A percentile compares a stretch with the other conserved stretches of the same genome.
Conservation (phyloP, 306 rosid genomes). For the Malus orientalis region DNA sequence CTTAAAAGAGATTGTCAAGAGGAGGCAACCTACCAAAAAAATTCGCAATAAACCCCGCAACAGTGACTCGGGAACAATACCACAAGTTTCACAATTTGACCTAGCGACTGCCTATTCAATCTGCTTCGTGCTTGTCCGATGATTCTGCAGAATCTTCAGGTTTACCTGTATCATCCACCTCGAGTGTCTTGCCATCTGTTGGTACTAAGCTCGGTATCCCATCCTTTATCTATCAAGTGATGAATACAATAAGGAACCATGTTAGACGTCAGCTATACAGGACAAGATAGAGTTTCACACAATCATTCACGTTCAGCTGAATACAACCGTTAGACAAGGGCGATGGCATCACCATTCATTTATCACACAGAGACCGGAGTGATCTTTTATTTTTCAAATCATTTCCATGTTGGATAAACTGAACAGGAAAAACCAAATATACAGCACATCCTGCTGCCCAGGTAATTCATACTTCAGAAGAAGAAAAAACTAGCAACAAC, state of each 20-base stretch:
- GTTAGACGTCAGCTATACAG: background rate
- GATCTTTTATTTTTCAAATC: too few species aligned
- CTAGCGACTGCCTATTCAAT: slow-evolving; percentile 18
- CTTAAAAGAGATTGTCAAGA: background rate
- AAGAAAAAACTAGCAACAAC: too few species aligned
- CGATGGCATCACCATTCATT: too few species aligned
- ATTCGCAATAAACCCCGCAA: background rate
- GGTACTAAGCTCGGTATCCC: slow-evolving; percentile 86
- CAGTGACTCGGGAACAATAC: background rate
- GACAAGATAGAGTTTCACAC: background rate
- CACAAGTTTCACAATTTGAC: slow-evolving; percentile 2
- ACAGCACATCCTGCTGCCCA: too few species aligned
- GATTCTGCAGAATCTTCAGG: slow-evolving; percentile 23
- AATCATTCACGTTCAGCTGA: background rate
- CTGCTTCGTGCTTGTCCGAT: slow-evolving; percentile 16
- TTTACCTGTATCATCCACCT: slow-evolving; percentile 35
- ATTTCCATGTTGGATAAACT: too few species aligned
- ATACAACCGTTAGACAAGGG: background rate
- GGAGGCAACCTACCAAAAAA: background rate
- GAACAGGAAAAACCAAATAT: too few species aligned
- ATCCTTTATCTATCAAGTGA: slow-evolving; percentile 49
- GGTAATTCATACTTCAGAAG: too few species aligned
- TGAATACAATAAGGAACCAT: slow-evolving; percentile 2
- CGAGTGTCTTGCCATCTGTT: slow-evolving; percentile 61
- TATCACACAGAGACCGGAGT: too few species aligned